Conservation (phyloP, 768 basidiomycete species). For the Termitomyces sp. region DNA sequence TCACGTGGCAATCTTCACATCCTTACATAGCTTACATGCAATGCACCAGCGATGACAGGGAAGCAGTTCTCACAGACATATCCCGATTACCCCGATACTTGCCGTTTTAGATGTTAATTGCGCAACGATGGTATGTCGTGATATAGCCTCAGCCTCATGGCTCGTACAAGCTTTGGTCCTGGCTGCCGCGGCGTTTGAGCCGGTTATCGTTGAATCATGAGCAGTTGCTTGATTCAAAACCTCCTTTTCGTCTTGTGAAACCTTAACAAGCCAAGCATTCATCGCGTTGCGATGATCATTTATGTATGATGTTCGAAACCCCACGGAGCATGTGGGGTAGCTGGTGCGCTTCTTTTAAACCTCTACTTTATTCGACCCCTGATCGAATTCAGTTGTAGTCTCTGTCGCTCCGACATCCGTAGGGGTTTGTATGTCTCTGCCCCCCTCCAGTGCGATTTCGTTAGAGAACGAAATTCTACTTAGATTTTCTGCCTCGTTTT, state of each 20-base stretch:
- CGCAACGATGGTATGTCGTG: neutral
- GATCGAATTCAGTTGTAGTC: neutral
- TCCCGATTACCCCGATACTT: neutral
- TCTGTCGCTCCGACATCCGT: neutral
- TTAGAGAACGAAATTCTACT: neutral
- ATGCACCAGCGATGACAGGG: neutral
- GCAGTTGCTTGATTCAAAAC: neutral
- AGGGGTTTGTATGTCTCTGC: neutral
- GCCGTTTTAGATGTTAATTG: neutral
- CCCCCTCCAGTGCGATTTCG: neutral
- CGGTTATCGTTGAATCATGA: neutral
- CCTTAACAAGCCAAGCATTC: constrained; percentile 3
- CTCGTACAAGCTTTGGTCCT: neutral
- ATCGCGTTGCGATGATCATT: neutral
- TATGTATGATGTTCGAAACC: neutral
- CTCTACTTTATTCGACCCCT: neutral
- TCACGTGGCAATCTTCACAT: neutral
- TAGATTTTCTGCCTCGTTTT: neutral
- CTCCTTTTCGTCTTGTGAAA: constrained; percentile 1
- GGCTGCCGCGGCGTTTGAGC: neutral
- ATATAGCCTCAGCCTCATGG: neutral
- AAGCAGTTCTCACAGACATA: neutral
- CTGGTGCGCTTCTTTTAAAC: neutral
- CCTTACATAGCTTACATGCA: neutral
- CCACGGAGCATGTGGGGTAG: neutral